These are phyloP conservation scores for Didymella keratinophila DNA, from an alignment of 2,329 filamentous ascomycete species.

Conservation along the genomic window DNA sequence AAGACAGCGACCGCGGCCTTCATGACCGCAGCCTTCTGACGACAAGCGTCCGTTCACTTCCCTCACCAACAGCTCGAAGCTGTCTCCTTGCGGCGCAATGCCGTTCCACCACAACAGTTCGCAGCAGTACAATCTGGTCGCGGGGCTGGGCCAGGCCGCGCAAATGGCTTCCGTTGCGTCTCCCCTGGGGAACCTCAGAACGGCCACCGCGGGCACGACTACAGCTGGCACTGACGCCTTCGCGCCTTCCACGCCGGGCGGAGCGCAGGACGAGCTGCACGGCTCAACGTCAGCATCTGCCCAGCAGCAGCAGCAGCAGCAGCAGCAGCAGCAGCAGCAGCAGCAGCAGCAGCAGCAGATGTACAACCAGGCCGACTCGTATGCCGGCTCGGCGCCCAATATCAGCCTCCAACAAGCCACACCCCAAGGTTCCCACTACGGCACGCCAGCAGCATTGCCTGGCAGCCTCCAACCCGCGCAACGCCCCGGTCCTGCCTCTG, in stretches of 20 bases:
- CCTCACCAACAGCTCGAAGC: constrained; percentile 14
- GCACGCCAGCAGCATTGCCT: constrained; percentile 58
- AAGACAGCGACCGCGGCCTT: constrained; percentile 9
- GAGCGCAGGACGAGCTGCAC: constrained; percentile 64
- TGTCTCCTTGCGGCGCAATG: constrained; percentile 38
- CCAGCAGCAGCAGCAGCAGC: constrained; percentile 11
- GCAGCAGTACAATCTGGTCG: constrained; percentile 35
- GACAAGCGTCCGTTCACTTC: constrained; percentile 5
- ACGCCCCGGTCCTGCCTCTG: constrained; percentile 61
- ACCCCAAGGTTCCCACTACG: constrained; percentile 57
- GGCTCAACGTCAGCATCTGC: constrained; percentile 55
- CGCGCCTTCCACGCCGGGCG: constrained; percentile 48
- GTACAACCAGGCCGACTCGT: constrained; percentile 60
- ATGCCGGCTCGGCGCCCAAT: constrained; percentile 58
- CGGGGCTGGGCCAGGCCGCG: constrained; percentile 56
- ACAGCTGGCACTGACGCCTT: constrained; percentile 56
- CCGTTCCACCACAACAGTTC: constrained; percentile 46
- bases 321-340: constrained; percentile 25
- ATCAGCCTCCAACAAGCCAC: constrained; percentile 69
- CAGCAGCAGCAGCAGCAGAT: constrained; percentile 38
- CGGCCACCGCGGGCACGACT: constrained; percentile 52
- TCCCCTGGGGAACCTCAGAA: constrained; percentile 52
- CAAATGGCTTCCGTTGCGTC: constrained; percentile 58
- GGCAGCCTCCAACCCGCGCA: constrained; percentile 65
- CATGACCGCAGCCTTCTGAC: constrained; percentile 12